Conservation (phyloP, 805 yeast species). For the Wickerhamiella kazuoi region DNA sequence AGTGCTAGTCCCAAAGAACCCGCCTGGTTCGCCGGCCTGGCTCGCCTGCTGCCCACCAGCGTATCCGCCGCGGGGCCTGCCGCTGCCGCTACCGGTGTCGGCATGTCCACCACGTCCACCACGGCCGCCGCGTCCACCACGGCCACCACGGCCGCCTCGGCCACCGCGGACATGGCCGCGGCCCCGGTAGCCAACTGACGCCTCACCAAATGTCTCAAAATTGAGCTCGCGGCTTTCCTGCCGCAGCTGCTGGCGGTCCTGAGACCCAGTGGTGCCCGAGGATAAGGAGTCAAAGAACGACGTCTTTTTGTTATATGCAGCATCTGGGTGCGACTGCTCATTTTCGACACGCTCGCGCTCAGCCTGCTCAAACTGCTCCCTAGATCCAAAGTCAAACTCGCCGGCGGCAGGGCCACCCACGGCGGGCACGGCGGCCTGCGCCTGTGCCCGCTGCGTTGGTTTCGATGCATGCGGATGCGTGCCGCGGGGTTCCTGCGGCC, state of each 20-base stretch:
- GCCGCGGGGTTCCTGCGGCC: background rate
- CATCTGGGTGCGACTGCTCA: constrained; percentile 11
- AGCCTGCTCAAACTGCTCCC: constrained; percentile 48
- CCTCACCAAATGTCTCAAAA: constrained; percentile 70
- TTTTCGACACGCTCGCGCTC: constrained; percentile 19
- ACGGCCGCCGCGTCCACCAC: constrained; percentile 8
- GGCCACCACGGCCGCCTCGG: constrained; percentile 23
- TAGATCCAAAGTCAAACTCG: constrained; percentile 60
- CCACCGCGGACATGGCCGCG: constrained; percentile 28
- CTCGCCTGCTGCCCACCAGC: too few species aligned
- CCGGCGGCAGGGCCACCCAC: constrained; percentile 25
- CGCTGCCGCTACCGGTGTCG: too few species aligned
- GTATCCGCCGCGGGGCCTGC: too few species aligned
- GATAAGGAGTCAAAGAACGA: constrained; percentile 84
- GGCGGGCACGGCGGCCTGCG: constrained; percentile 13
- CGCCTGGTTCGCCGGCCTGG: too few species aligned
- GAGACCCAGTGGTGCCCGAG: constrained; percentile 29
- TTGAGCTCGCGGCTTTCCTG: constrained; percentile 55
- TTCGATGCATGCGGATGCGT: background rate
- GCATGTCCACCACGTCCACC: constrained; percentile 5
- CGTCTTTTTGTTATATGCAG: constrained; percentile 55
- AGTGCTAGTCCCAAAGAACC: too few species aligned
- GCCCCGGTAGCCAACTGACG: constrained; percentile 29
- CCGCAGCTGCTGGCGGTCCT: constrained; percentile 38
- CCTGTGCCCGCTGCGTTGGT: constrained; percentile 1